These are phyloP conservation scores for Eragrostis tef DNA, from an alignment of 202 grass and related monocot genomes.

Conservation along the genomic window DNA sequence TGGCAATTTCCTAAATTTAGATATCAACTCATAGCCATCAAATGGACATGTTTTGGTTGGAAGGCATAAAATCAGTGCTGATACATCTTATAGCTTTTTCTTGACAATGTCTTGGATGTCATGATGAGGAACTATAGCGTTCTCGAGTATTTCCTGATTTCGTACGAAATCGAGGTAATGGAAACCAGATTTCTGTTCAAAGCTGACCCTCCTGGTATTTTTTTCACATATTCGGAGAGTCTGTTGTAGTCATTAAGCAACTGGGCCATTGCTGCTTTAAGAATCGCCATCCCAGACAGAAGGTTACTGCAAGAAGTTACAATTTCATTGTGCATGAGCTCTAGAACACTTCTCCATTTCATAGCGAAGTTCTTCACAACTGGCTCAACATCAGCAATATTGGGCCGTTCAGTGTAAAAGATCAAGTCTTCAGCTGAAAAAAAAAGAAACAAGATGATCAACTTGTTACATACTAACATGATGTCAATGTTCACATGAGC, in stretches of 20 bases:
- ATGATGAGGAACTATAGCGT: constrained; percentile 58
- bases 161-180: constrained; percentile 86
- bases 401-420: constrained; percentile 52
- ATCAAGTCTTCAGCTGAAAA: constrained; percentile 76
- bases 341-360: constrained; percentile 77
- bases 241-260: constrained; percentile 85
- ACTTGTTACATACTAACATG: constrained; percentile 20
- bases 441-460: constrained; percentile 34
- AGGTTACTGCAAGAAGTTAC: constrained; percentile 91
- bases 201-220: constrained; percentile 57
- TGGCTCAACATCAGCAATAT: constrained; percentile 62
- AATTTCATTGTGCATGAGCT: constrained; percentile 91
- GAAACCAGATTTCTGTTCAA: constrained; percentile 82
- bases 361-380: constrained; percentile 76
- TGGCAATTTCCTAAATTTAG: background rate
- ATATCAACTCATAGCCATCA: constrained; percentile 2
- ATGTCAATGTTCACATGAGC: constrained; percentile 9
- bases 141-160: constrained; percentile 95
- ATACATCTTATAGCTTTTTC: constrained; percentile 1
- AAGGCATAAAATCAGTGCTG: background rate
- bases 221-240: constrained; percentile 82
- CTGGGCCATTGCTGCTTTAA: constrained; percentile 83
- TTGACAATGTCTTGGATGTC: background rate
- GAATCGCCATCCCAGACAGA: constrained; percentile 79
- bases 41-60: constrained; percentile 11